Base-by-base conservation (phyloP, 371 early-diverging fungal species). In the Blyttiomyces sp. region DNA sequence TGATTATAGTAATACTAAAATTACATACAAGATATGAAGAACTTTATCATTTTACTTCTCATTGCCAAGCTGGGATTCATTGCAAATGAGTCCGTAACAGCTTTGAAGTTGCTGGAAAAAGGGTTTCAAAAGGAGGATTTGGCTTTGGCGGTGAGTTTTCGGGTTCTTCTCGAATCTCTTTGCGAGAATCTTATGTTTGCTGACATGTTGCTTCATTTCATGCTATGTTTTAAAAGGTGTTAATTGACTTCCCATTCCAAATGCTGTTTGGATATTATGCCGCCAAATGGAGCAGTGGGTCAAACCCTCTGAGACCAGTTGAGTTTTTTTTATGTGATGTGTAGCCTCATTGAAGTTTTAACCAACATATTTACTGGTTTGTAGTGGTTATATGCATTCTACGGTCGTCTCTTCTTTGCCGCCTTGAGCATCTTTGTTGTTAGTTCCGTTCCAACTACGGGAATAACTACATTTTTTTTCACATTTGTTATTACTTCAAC, bases 181-280 rank as follows among this genome's bases (percentile, higher is more conserved):
- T n/a, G n/a, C n/a, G n/a, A n/a, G n/a, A n/a, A n/a, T n/a, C 17
- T 63, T 23, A 6, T 33, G 43, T 31, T 39, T 2, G n/a, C n/a
- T n/a, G n/a, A n/a, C n/a, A n/a, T n/a, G n/a, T n/a, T n/a, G n/a
- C n/a, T n/a, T 21, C 26, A 5, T 1, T 27, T 27, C 16, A 59
- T 43, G 21, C 43, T 67, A 49, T 21, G 19, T 0, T 17, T 7
- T 24, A 11, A 9, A 13, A 69, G 70, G 76, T 92, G 0, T 71
- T 98, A 52, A 84, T 96, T 34, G 96, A 96, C 70, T 98, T 98
- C 57, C 98, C 98, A 0, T 79, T 95, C 48, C 95, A 98, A 71
- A 85, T 98, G 50, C 75, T 94, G 58, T 92, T 96, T 76, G 98
- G 98, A 3, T 96, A 94, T 70, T 93, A 92, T 72, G 96, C 95